Percentiles rank a stretch among this genome's conserved stretches.
Evolutionary conservation across 2,329 filamentous ascomycete species (phyloP).

Genomic region (Neopestalotiopsis sp.): DNA sequence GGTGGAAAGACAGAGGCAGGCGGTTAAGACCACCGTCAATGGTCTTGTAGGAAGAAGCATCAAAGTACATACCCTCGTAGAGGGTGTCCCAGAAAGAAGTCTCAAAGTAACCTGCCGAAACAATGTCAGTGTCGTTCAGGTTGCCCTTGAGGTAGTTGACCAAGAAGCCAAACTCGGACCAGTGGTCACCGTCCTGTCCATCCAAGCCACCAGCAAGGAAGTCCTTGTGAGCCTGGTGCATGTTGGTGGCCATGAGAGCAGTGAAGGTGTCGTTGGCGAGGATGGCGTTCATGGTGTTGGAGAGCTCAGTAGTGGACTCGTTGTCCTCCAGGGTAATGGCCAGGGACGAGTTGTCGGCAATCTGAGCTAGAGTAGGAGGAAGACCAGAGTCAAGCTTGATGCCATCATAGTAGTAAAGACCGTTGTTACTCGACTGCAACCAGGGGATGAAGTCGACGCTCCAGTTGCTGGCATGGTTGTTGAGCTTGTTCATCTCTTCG

Average conservation of each 20-base stretch:
- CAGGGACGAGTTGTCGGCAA: constrained; percentile 50
- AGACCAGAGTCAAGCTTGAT: constrained; percentile 55
- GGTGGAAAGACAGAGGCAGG: constrained; percentile 67
- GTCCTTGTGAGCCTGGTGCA: constrained; percentile 50
- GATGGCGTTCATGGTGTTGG: constrained; percentile 42
- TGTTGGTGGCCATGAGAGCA: constrained; percentile 45
- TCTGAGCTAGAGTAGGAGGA: constrained; percentile 57
- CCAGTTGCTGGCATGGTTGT: constrained; percentile 53
- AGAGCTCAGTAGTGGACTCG: constrained; percentile 39
- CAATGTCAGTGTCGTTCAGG: constrained; percentile 60
- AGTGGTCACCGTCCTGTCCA: constrained; percentile 62
- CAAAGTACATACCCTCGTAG: constrained; percentile 66
- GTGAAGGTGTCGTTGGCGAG: constrained; percentile 43
- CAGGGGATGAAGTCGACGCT: constrained; percentile 67
- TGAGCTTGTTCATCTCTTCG: constrained; percentile 63
- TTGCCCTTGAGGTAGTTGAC: constrained; percentile 61
- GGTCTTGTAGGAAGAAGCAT: constrained; percentile 65
- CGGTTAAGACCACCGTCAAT: constrained; percentile 63
- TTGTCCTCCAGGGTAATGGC: constrained; percentile 38
- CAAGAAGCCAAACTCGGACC: constrained; percentile 69
- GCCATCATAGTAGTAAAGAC: constrained; percentile 54
- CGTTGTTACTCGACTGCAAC: constrained; percentile 62
- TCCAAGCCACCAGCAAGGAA: constrained; percentile 37
- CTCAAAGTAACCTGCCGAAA: constrained; percentile 45
- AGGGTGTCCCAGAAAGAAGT: constrained; percentile 53